Evolutionary conservation across 495 filamentous ascomycete genomes (phyloP).

Genomic region (Aeminium ludgeri): DNA sequence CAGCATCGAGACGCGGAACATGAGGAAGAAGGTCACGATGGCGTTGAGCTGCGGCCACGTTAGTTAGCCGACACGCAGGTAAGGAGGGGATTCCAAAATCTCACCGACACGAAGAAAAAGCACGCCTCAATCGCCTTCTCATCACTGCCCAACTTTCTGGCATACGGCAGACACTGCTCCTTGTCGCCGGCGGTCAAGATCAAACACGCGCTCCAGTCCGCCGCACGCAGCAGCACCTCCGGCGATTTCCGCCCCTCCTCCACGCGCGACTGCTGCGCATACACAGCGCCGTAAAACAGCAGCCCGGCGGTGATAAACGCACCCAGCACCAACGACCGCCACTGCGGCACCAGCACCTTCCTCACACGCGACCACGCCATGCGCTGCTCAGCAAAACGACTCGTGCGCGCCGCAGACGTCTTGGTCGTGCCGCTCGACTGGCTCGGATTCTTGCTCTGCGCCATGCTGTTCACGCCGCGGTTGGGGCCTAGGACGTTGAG

Average conservation of each 20-base stretch:
- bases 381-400: no score
- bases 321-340: constrained; percentile 21
- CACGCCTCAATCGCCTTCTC: constrained; percentile 13
- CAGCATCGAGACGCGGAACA: constrained; percentile 24
- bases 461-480: neutral
- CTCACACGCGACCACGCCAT: constrained; percentile 17
- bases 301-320: constrained; percentile 17
- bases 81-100: no score
- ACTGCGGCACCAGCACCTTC: constrained; percentile 22
- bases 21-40: constrained; percentile 22
- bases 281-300: constrained; percentile 20
- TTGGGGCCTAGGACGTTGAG: constrained; percentile 6
- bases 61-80: constrained; percentile 1
- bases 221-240: constrained; percentile 8
- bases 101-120: constrained; percentile 21
- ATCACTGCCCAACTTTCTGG: constrained; percentile 13
- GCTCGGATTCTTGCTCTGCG: no score
- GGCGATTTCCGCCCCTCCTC: constrained; percentile 7
- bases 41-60: constrained; percentile 18
- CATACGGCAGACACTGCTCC: constrained; percentile 17
- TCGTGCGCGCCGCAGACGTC: no score
- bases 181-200: constrained; percentile 19
- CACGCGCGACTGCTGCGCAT: constrained; percentile 18
- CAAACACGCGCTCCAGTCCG: constrained; percentile 20
- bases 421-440: no score